Evolutionary conservation across 805 yeast species (phyloP).

Genomic region (Sugiyamaella smithiae): DNA sequence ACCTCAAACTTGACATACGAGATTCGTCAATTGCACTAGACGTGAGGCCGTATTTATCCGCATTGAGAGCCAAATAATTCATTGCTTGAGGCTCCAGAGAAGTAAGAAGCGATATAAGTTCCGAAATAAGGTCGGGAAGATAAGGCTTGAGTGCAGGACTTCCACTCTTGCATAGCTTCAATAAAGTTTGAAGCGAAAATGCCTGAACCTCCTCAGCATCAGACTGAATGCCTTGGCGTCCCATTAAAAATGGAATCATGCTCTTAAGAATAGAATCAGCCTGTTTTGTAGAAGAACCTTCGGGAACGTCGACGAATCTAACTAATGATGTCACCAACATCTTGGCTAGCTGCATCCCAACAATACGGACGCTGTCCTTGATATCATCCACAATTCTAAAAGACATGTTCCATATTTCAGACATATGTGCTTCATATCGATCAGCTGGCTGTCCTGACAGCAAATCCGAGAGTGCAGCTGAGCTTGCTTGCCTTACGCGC

Average conservation of each 20-base stretch:
- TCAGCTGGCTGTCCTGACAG: constrained; percentile 59
- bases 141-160: constrained; percentile 58
- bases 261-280: constrained; percentile 50
- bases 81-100: constrained; percentile 88
- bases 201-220: constrained; percentile 81
- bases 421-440: constrained; percentile 37
- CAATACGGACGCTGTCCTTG: constrained; percentile 85
- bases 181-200: constrained; percentile 75
- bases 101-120: constrained; percentile 70
- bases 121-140: constrained; percentile 64
- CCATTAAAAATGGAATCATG: constrained; percentile 75
- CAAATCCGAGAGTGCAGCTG: constrained; percentile 66
- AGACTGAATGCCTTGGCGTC: constrained; percentile 73
- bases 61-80: constrained; percentile 82
- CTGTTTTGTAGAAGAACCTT: constrained; percentile 39
- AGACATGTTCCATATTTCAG: constrained; percentile 81
- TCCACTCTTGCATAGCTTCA: constrained; percentile 64
- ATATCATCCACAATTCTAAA: constrained; percentile 91
- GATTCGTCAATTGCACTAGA: constrained; percentile 72
- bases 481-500: constrained; percentile 88
- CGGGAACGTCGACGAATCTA: constrained; percentile 48
- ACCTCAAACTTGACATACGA: constrained; percentile 66
- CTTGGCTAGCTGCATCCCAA: constrained; percentile 68
- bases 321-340: constrained; percentile 62
- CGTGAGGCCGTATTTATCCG: constrained; percentile 78